Conservation (phyloP, 2,329 filamentous ascomycete genomes). For the Curvularia sp. region DNA sequence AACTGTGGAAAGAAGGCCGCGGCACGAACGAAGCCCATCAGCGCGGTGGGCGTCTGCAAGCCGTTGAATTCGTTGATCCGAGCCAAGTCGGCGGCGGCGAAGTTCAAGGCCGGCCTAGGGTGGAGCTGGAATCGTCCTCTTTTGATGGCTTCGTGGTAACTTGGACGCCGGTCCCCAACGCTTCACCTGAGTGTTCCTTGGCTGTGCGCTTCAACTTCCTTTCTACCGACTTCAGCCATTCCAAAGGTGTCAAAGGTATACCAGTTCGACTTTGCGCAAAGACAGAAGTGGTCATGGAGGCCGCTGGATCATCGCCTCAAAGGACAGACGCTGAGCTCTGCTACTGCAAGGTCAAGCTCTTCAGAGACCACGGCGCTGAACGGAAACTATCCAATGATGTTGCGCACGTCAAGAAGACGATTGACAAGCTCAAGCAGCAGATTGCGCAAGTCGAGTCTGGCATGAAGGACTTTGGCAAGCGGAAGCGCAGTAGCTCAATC, state of each 20-base stretch:
- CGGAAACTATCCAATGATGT: conserved; percentile 94
- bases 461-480: conserved; percentile 66
- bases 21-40: conserved; percentile 97
- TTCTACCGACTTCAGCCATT: conserved; percentile 98
- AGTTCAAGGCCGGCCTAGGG: conserved; percentile 54
- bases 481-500: conserved; percentile 65
- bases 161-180: conserved; percentile 77
- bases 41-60: conserved; percentile 87
- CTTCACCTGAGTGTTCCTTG: conserved; percentile 78
- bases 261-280: conserved; percentile 92
- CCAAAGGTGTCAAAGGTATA: conserved; percentile 97
- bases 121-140: conserved; percentile 68
- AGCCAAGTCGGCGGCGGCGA: conserved; percentile 63
- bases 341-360: conserved; percentile 96
- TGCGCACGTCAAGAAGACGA: conserved; percentile 93
- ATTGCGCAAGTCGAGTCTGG: conserved; percentile 76
- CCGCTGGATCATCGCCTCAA: conserved; percentile 56
- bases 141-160: conserved; percentile 94
- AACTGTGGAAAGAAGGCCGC: conserved; percentile 93
- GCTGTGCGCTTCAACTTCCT: conserved; percentile 97
- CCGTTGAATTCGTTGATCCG: conserved; percentile 88
- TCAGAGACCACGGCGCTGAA: conserved; percentile 94
- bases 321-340: conserved; percentile 72
- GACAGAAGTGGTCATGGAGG: conserved; percentile 71
- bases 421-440: conserved; percentile 95